Percentiles rank a stretch among this genome's conserved stretches.
phyloP scores from a whole-genome alignment of 2,329 filamentous ascomycete genomes.

The Penicillium sp. region DNA sequence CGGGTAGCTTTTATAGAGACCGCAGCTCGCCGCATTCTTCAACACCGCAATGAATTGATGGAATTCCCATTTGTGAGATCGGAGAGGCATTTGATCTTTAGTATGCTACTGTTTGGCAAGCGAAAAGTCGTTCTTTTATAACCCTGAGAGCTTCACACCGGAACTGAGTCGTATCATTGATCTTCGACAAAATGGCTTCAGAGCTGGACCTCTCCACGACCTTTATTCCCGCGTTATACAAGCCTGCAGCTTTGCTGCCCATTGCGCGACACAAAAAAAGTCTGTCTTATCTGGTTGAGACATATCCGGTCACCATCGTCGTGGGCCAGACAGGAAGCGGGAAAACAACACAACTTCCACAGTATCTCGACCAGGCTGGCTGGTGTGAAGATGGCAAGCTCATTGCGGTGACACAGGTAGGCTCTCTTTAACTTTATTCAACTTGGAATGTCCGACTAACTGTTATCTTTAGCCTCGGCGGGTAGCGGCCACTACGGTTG shows the following conservation, averaged over 20 bases:
- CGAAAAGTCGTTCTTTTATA: neutral
- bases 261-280: slow-evolving; percentile 79
- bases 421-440: slow-evolving; percentile 28
- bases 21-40: slow-evolving; percentile 7
- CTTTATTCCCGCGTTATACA: slow-evolving; percentile 79
- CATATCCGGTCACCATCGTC: slow-evolving; percentile 77
- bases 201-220: slow-evolving; percentile 46
- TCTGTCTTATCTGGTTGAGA: slow-evolving; percentile 84
- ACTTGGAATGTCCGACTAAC: neutral
- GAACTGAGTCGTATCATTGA: neutral
- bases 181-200: slow-evolving; percentile 36
- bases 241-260: slow-evolving; percentile 77
- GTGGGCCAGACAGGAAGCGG: slow-evolving; percentile 93
- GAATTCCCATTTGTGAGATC: neutral
- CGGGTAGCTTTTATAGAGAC: slow-evolving; percentile 17
- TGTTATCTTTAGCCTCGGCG: slow-evolving; percentile 67
- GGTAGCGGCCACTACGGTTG: slow-evolving; percentile 88
- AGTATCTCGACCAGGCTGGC: slow-evolving; percentile 82
- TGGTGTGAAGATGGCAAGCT: slow-evolving; percentile 83
- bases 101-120: neutral
- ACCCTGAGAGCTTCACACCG: neutral
- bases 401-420: slow-evolving; percentile 86
- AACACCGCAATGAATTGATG: slow-evolving; percentile 6
- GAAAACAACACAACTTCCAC: slow-evolving; percentile 93
- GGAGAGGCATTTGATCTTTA: slow-evolving; percentile 4